Evolutionary conservation across 2,329 filamentous ascomycete genomes (phyloP), one percentile per base, ranked within the genome.

Genomic region (Cordyceps militaris): DNA sequence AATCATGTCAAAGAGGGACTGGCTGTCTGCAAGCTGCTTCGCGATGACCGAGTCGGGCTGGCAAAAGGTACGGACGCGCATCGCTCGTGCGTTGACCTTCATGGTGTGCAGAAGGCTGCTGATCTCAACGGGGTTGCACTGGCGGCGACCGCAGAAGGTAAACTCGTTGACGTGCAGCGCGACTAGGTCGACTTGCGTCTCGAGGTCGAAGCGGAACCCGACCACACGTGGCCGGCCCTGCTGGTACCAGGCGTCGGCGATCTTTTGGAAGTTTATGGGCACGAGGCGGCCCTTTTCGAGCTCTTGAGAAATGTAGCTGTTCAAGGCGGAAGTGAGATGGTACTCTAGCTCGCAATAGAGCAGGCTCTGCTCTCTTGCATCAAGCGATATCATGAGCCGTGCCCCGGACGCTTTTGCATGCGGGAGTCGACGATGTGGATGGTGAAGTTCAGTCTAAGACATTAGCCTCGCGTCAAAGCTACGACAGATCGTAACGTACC

Each of bases 291-390:
- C 81, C n/a, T 74, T 74, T 62, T 79, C 76, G 58, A 82, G 73
- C 65, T 84, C 79, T 16, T 71, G 66, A 11, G 73, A 75, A 58
- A 84, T 77, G 68, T 81, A 84, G 11, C 70, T 67, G 57, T 82
- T 77, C 32, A 84, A 66, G 0, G 76, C 75, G 5, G 73, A 76
- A 59, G 74, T 76, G n/a, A 84, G 66, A 58, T 76, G 69, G 62
- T 76, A 84, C 64, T 83, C 80, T 8, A 84, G 74, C 66, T 85
- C 81, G 65, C 80, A 81, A 66, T 82, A 84, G 8, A 84, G 67
- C 9, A 84, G 74, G 51, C 77, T 80, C 64, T 84, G 82, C 67
- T 83, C 80, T 44, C 81, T 77, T 1, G 80, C 71, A 63, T 76
- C 71, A 3, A 84, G 73, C 0, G 80, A 82, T 62, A 83, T 79